phyloP scores from a whole-genome alignment of 768 basidiomycete species.

The Multifurca ochricompacta region DNA sequence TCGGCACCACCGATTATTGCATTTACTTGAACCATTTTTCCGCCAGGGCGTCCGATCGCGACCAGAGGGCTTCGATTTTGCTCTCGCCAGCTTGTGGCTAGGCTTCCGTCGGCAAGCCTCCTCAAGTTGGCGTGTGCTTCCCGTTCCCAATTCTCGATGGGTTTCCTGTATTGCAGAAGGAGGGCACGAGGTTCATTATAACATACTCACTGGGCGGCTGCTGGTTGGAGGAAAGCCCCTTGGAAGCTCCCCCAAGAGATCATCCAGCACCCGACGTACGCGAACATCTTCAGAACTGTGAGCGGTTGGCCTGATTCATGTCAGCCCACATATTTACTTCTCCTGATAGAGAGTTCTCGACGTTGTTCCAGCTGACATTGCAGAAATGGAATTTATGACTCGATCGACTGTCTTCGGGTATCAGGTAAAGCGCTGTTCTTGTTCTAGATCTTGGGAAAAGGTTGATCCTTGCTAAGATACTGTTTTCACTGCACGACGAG shows the following conservation, averaged over 20 bases:
- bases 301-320: not conserved
- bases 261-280: constrained; percentile 28
- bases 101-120: not conserved
- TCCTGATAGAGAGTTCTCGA: not conserved
- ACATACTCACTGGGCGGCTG: constrained; percentile 35
- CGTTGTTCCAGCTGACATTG: constrained; percentile 1
- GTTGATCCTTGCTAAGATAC: not conserved
- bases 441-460: not conserved
- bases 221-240: constrained; percentile 36
- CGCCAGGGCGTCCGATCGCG: not conserved
- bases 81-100: not conserved
- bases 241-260: constrained; percentile 33
- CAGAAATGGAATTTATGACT: constrained; percentile 11
- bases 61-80: not conserved
- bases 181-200: constrained; percentile 27
- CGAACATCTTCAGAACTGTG: constrained; percentile 31
- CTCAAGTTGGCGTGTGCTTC: not conserved
- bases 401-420: constrained; percentile 1
- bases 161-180: not conserved
- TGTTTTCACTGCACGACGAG: not conserved
- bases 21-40: constrained; percentile 5
- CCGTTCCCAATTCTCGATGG: constrained; percentile 2
- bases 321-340: not conserved
- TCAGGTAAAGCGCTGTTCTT: not conserved
- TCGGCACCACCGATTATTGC: constrained; percentile 3